Evolutionary conservation across 139 green algal species (phyloP).

Genomic region (Yamagishiella unicocca): DNA sequence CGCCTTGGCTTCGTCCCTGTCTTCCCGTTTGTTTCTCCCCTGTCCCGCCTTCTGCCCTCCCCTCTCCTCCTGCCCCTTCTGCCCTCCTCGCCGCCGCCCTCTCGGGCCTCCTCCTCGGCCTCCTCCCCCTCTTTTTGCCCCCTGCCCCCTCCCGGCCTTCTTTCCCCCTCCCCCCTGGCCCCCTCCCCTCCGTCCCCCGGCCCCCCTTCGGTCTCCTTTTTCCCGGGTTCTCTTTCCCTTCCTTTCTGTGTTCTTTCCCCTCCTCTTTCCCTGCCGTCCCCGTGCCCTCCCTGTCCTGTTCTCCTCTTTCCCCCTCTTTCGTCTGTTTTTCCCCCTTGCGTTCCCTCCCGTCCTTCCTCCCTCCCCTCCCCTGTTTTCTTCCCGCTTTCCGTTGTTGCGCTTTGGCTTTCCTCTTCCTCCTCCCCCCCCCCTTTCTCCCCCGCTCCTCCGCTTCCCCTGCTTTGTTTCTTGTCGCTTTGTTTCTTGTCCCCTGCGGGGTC

Average conservation of each 20-base stretch:
- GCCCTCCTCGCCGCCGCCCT: not conserved
- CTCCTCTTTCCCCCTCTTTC: not conserved
- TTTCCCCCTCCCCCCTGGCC: not conserved
- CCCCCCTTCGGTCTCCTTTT: not conserved
- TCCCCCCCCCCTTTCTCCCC: no score
- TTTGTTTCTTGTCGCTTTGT: no score
- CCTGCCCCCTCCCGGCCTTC: not conserved
- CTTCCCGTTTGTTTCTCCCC: not conserved
- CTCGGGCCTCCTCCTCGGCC: not conserved
- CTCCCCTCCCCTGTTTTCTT: not conserved
- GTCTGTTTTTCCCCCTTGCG: not conserved
- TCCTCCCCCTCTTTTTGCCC: not conserved
- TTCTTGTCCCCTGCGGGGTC: no score
- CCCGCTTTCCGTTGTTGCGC: not conserved
- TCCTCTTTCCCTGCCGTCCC: not conserved
- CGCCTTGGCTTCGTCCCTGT: not conserved
- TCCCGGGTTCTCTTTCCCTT: not conserved
- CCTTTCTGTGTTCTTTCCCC: not conserved
- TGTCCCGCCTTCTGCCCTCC: not conserved
- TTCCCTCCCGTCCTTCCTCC: not conserved
- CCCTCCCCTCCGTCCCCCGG: no score
- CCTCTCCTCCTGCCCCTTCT: not conserved
- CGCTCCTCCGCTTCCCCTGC: no score
- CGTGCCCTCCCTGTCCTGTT: not conserved
- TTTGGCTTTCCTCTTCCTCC: not conserved